A percentile compares a stretch with the other conserved stretches of the same genome.
Conservation (phyloP, 805 yeast genomes). For the Saturnispora kantuleensis region DNA sequence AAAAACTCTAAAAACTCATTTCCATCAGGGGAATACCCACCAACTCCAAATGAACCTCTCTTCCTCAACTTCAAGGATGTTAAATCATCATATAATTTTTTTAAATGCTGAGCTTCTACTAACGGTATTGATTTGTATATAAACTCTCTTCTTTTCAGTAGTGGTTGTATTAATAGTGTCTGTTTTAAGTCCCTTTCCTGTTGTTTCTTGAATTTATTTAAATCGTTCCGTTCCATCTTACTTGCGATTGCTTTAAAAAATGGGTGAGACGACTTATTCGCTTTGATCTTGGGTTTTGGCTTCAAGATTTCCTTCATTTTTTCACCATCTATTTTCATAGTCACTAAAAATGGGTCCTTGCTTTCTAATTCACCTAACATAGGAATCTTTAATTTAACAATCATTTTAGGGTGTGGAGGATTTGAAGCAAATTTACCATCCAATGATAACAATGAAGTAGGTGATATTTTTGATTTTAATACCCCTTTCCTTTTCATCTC, state of each 20-base stretch:
- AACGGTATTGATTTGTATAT: constrained; percentile 1
- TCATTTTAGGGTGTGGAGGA: constrained; percentile 1
- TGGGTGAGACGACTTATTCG: constrained; percentile 10
- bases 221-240: not conserved
- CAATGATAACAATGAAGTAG: not conserved
- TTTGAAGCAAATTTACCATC: not conserved
- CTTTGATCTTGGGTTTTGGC: constrained; percentile 5
- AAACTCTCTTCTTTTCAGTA: constrained; percentile 4
- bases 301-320: not conserved
- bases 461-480: not conserved
- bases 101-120: constrained; percentile 2
- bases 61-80: not conserved
- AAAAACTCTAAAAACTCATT: constrained; percentile 8
- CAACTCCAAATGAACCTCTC: not conserved
- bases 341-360: not conserved
- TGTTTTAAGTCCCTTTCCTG: not conserved
- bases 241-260: constrained; percentile 9
- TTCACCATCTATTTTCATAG: constrained; percentile 2
- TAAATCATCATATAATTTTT: not conserved
- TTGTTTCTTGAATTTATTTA: not conserved
- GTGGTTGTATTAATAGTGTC: constrained; percentile 1
- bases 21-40: not conserved
- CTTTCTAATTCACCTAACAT: not conserved
- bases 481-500: not conserved
- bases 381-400: not conserved